phyloP scores from a whole-genome alignment of 2,329 filamentous ascomycete genomes.

The Phyllosticta citrichinensis region DNA sequence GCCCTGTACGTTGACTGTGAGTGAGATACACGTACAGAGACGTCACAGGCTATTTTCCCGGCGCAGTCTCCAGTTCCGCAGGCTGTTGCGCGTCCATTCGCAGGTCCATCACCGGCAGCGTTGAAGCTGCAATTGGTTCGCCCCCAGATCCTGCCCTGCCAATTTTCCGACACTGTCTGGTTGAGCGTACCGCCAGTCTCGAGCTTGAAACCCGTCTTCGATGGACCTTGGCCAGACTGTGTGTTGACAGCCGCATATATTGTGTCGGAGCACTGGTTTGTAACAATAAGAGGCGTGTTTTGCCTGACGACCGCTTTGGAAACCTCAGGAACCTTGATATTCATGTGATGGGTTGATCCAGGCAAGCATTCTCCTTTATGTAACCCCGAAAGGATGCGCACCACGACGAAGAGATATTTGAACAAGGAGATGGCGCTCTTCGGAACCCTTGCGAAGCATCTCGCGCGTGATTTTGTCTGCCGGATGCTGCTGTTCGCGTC shows the following conservation, averaged over 20 bases:
- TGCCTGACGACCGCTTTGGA: not conserved
- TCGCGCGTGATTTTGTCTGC: not conserved
- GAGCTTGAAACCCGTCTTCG: slow-evolving; percentile 59
- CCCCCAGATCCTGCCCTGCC: slow-evolving; percentile 76
- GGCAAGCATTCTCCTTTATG: too few relatives aligned
- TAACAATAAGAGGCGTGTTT: slow-evolving; percentile 50
- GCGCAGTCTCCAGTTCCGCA: slow-evolving; percentile 72
- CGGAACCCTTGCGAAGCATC: not conserved
- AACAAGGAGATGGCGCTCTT: not conserved
- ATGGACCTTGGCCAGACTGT: slow-evolving; percentile 59
- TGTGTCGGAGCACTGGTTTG: slow-evolving; percentile 60
- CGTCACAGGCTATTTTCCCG: slow-evolving; percentile 57
- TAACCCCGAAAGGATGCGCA: not conserved
- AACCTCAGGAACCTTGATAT: slow-evolving; percentile 12
- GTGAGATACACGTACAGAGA: slow-evolving; percentile 45
- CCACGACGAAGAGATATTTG: not conserved
- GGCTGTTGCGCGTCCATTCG: slow-evolving; percentile 39
- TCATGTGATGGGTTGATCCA: slow-evolving; percentile 21
- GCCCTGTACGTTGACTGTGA: not conserved
- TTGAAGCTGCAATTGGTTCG: slow-evolving; percentile 74
- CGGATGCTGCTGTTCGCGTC: too few relatives aligned
- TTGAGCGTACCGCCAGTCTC: slow-evolving; percentile 46
- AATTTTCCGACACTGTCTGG: slow-evolving; percentile 59
- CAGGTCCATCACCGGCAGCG: slow-evolving; percentile 34
- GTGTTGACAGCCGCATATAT: slow-evolving; percentile 71